Percentiles rank a stretch among this genome's conserved stretches.
These are phyloP conservation scores for Funneliformis mosseae DNA, from an alignment of 192 early-diverging fungal species.

Conservation along the genomic window DNA sequence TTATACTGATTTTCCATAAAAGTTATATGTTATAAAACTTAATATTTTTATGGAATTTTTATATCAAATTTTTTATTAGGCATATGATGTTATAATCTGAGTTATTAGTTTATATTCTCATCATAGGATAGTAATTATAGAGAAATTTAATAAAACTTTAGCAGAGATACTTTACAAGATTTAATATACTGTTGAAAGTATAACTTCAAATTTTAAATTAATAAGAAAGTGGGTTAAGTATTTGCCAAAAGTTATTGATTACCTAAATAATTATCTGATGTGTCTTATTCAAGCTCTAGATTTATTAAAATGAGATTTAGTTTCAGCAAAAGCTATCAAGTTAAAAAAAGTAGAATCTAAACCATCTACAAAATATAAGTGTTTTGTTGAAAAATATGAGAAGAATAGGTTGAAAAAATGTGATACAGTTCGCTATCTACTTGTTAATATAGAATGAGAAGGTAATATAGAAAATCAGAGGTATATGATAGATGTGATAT, in stretches of 20 bases:
- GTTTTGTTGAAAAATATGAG: not conserved
- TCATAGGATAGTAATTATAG: not conserved
- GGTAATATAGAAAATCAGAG: constrained; percentile 17
- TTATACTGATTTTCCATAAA: no score
- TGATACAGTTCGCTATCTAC: constrained; percentile 1
- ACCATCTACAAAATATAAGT: no score
- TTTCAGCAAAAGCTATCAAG: not conserved
- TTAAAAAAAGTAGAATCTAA: no score
- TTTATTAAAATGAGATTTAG: constrained; percentile 7
- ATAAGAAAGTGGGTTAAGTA: constrained; percentile 19
- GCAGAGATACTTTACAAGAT: constrained; percentile 24
- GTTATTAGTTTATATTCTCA: constrained; percentile 8
- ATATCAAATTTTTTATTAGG: no score
- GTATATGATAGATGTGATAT: not conserved
- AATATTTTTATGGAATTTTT: no score
- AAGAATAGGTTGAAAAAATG: constrained; percentile 15
- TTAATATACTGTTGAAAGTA: not conserved
- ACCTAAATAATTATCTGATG: no score
- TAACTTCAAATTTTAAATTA: constrained; percentile 18
- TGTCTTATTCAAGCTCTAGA: constrained; percentile 4
- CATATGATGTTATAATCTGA: constrained; percentile 18
- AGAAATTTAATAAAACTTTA: constrained; percentile 15
- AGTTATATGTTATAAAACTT: no score
- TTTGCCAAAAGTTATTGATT: constrained; percentile 21
- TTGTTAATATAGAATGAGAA: constrained; percentile 12